Evolutionary conservation across 805 yeast genomes (phyloP).

Genomic region (Metschnikowia santaceciliae): DNA sequence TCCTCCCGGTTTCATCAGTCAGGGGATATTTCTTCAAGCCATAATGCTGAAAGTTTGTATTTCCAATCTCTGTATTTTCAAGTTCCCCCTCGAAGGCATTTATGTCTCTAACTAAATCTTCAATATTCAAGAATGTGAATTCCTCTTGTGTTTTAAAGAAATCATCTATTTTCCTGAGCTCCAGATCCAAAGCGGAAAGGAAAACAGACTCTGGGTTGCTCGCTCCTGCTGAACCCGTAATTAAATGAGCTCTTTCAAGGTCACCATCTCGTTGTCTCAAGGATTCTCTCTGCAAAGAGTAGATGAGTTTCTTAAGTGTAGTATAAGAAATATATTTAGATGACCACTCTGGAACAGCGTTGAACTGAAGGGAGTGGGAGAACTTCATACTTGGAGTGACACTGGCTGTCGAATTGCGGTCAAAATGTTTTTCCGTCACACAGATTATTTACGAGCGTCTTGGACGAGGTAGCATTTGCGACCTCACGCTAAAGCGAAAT

Average conservation of each 20-base stretch:
- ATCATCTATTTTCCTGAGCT: slow-evolving; percentile 67
- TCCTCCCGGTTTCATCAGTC: slow-evolving; percentile 6
- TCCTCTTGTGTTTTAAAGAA: slow-evolving; percentile 70
- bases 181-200: slow-evolving; percentile 68
- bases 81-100: slow-evolving; percentile 51
- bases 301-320: slow-evolving; percentile 77
- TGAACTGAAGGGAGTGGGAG: slow-evolving; percentile 90
- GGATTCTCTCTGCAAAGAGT: slow-evolving; percentile 70
- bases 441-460: slow-evolving; percentile 1
- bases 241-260: slow-evolving; percentile 28
- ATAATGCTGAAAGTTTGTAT: slow-evolving; percentile 6
- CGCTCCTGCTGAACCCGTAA: slow-evolving; percentile 17
- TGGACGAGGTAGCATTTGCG: neutral
- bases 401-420: neutral
- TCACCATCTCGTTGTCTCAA: slow-evolving; percentile 25
- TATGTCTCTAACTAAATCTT: slow-evolving; percentile 57
- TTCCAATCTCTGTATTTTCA: slow-evolving; percentile 11
- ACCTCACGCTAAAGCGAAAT: neutral
- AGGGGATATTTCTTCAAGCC: slow-evolving; percentile 7
- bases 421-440: slow-evolving; percentile 2
- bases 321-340: slow-evolving; percentile 88
- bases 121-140: slow-evolving; percentile 50
- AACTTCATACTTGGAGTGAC: slow-evolving; percentile 64
- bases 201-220: slow-evolving; percentile 57
- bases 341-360: slow-evolving; percentile 98